phyloP scores from a whole-genome alignment of 192 early-diverging fungal genomes.

The Spinellus fusiger region DNA sequence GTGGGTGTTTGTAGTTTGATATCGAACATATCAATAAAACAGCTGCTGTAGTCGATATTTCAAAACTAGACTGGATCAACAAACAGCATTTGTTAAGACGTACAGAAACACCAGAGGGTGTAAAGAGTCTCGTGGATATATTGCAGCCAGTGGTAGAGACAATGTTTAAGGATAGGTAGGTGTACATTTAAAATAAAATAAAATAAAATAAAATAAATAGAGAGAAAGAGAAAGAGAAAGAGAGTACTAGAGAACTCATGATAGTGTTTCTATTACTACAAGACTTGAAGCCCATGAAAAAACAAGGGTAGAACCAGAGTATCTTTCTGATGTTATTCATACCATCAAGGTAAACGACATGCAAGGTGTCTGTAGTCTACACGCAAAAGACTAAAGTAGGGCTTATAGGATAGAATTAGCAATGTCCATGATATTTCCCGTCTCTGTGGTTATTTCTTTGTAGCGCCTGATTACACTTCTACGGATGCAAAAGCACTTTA shows the following conservation, averaged over 20 bases:
- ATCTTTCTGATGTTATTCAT: constrained; percentile 39
- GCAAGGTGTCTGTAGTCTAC: not conserved
- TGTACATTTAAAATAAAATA: not conserved
- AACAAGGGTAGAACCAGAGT: constrained; percentile 16
- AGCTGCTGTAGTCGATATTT: constrained; percentile 53
- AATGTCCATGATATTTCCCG: constrained; percentile 48
- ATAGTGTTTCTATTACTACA: too few relatives aligned
- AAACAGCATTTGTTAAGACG: constrained; percentile 55
- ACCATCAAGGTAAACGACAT: constrained; percentile 34
- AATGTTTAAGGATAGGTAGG: constrained; percentile 23
- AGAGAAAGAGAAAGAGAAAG: too few relatives aligned
- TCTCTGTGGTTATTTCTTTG: constrained; percentile 49
- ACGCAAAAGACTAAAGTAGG: not conserved
- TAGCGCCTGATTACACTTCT: constrained; percentile 39
- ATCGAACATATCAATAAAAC: constrained; percentile 55
- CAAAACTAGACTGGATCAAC: constrained; percentile 74
- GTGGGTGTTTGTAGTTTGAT: constrained; percentile 47
- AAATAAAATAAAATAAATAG: not conserved
- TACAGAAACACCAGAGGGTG: constrained; percentile 35
- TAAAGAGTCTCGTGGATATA: constrained; percentile 34
- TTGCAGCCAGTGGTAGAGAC: constrained; percentile 27
- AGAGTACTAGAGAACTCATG: too few relatives aligned
- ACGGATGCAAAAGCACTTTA: constrained; percentile 35
- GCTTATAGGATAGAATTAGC: constrained; percentile 48
- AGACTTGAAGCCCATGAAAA: not conserved